Conservation (phyloP, 768 basidiomycete species). For the Terana coerulea region DNA sequence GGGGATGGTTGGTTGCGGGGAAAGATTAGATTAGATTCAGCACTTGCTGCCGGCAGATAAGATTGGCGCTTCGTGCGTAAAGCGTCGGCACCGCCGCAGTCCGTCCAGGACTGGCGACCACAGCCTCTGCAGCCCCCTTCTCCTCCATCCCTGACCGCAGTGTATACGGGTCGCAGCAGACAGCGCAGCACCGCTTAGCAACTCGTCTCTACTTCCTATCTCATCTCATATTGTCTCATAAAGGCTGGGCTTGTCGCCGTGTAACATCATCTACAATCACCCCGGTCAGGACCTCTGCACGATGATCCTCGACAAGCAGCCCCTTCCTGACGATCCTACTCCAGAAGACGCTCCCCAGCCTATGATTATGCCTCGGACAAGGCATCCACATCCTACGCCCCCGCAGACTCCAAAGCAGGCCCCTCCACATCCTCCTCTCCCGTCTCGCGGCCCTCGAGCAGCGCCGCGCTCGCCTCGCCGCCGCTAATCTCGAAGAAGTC, state of each 20-base stretch:
- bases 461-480: neutral
- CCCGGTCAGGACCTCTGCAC: constrained; percentile 5
- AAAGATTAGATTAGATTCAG: constrained; percentile 4
- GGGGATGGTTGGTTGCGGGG: no score
- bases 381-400: no score
- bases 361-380: constrained; percentile 22
- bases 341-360: constrained; percentile 25
- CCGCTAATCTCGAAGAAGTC: neutral
- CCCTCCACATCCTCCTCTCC: neutral
- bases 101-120: neutral
- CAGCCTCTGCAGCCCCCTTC: neutral
- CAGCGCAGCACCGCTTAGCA: neutral
- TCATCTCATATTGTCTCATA: neutral
- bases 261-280: neutral
- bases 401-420: neutral
- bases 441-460: neutral
- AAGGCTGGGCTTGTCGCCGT: neutral
- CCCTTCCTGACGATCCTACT: constrained; percentile 22
- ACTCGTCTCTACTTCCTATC: neutral
- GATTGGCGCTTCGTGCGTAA: neutral
- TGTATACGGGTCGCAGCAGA: neutral
- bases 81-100: neutral
- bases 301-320: constrained; percentile 25
- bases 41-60: no score
- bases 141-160: constrained; percentile 3